Percentiles rank a stretch among this genome's conserved stretches.
phyloP scores from a whole-genome alignment of 2,329 filamentous ascomycete genomes.

The Dichotomopilus funicola region DNA sequence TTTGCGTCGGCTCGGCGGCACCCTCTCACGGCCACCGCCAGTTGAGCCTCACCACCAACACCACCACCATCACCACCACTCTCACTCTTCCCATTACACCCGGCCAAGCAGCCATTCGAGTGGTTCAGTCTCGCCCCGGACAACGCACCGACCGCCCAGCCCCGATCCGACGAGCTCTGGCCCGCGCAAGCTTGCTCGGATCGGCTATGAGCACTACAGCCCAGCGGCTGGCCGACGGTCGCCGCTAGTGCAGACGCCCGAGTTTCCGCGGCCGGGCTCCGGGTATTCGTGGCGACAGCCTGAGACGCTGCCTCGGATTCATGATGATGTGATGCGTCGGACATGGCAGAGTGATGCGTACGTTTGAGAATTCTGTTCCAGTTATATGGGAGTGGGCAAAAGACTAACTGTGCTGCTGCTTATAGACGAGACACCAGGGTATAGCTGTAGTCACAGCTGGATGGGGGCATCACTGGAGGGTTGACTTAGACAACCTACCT shows the following conservation, averaged over 20 bases:
- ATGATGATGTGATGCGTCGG: conserved; percentile 42
- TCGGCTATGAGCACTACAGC: conserved; percentile 42
- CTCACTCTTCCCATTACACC: conserved; percentile 17
- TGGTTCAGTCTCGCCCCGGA: conserved; percentile 43
- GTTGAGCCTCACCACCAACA: conserved; percentile 25
- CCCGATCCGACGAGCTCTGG: conserved; percentile 26
- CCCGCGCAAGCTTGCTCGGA: conserved; percentile 44
- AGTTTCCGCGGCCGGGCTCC: conserved; percentile 29
- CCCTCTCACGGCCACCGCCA: conserved; percentile 24
- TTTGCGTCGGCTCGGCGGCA: conserved; percentile 31
- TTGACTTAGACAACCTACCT: too few species aligned
- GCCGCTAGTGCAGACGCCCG: conserved; percentile 29
- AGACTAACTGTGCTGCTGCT: too few species aligned
- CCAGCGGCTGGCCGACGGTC: conserved; percentile 29
- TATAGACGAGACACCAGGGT: too few species aligned
- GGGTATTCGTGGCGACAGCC: conserved; percentile 32
- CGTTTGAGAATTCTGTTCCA: conserved; percentile 3
- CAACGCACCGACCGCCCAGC: conserved; percentile 30
- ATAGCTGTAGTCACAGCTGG: too few species aligned
- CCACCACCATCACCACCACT: neutral
- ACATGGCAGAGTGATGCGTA: conserved; percentile 47
- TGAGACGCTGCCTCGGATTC: conserved; percentile 39
- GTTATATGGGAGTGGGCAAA: too few species aligned
- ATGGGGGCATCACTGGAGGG: too few species aligned
- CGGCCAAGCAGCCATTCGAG: conserved; percentile 39